Base-by-base conservation (phyloP, 2,329 filamentous ascomycete genomes). In the Massarina eburnea region DNA sequence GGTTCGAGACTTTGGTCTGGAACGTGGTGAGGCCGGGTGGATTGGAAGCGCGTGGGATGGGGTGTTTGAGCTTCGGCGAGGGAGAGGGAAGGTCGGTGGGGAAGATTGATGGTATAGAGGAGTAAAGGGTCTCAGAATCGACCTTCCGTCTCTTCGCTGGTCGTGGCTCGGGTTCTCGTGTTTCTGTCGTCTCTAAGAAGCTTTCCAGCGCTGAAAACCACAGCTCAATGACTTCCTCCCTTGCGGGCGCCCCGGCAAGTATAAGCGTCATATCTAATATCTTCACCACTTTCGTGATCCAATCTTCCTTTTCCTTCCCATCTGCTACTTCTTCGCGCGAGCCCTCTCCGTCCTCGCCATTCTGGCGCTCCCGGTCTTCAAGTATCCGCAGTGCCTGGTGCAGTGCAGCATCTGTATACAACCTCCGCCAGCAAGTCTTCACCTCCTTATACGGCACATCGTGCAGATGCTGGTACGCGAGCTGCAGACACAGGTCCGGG, bases 231-330 rank as follows among this genome's bases (percentile, higher is more conserved):
- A 75, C 30, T 4, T 60, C 59, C 37, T 62, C 64, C 30, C 66
- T 54, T 12, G 33, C 20, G 1, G 62, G 62, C 7, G 59, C 64
- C 7, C 44, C 88, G 0, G 88, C 82, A 43, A 91, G 80, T 36
- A 95, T 89, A 35, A 95, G 70, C 0, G 87, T 85, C 66, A 84
- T 83, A 59, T 96, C 91, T 2, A 97, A 76, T 1, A 78, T 71
- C 42, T 78, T 77, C 26, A 95, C 80, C 2, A 87, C 74, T 1
- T 76, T 67, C 26, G 81, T 76, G 3, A 91, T 62, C 69, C 76
- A 81, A 24, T 71, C 57, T 26, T 57, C 52, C 15, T 48, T 39
- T 29, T 45, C 45, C 3, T 70, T 52, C 33, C 55, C 49, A 8
- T 54, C 39, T 22, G 45, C 7, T n/a, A 26, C 10, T 26, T 10